Conservation (phyloP, 2,329 filamentous ascomycete species). For the Phaeosphaeriaceae sp. region DNA sequence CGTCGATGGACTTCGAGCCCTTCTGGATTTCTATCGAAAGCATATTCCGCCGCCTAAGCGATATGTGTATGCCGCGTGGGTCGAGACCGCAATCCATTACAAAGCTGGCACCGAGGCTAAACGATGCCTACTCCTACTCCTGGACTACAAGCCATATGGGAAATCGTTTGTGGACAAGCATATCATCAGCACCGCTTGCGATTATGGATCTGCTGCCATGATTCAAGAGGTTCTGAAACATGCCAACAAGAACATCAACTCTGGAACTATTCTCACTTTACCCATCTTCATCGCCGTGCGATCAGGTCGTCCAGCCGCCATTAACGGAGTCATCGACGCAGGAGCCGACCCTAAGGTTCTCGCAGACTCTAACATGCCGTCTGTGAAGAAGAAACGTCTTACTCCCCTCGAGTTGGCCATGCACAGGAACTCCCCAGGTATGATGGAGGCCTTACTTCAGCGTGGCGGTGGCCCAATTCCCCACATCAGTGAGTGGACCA, state of each 20-base stretch:
- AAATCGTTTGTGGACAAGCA: background rate
- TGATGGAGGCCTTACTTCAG: background rate
- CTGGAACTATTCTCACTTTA: conserved; percentile 1
- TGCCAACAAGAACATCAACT: background rate
- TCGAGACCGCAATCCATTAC: background rate
- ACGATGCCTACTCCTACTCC: background rate
- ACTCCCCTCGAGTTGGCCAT: background rate
- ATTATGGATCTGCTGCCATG: background rate
- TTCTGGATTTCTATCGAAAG: conserved; percentile 2
- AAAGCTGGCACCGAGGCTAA: too few species aligned
- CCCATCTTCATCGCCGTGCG: conserved; percentile 7
- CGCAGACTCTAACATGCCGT: background rate
- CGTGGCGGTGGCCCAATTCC: background rate
- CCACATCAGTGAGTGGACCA: background rate
- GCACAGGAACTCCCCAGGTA: background rate
- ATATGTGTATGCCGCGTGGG: background rate
- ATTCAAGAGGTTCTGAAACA: background rate
- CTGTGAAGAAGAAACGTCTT: background rate
- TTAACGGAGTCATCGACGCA: background rate
- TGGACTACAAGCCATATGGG: background rate
- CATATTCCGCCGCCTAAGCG: background rate
- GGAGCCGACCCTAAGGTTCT: background rate
- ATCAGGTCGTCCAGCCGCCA: background rate
- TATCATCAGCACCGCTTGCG: background rate
- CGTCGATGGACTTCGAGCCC: background rate